phyloP scores from a whole-genome alignment of 345 rosid species.

The Abelmoschus esculentus region DNA sequence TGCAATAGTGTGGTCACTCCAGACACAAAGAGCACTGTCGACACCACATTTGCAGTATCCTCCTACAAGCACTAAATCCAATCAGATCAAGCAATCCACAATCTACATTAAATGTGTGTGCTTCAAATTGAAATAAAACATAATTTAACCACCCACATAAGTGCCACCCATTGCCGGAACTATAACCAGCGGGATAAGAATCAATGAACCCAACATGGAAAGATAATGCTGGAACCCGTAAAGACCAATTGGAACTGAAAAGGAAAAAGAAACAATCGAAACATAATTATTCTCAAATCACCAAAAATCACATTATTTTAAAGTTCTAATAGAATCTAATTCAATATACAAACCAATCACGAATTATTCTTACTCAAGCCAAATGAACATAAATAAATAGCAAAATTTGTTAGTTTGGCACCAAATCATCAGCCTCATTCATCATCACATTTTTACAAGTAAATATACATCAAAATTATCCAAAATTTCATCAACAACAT shows the following conservation, averaged over 20 bases:
- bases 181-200: constrained; percentile 84
- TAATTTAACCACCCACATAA: constrained; percentile 48
- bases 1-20: constrained; percentile 90
- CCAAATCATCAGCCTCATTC: neutral
- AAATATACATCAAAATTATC: neutral
- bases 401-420: neutral
- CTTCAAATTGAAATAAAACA: constrained; percentile 3
- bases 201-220: constrained; percentile 79
- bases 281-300: neutral
- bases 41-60: constrained; percentile 76
- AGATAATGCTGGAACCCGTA: constrained; percentile 94
- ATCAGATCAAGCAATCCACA: constrained; percentile 27
- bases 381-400: neutral
- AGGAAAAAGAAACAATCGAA: constrained; percentile 9
- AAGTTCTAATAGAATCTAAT: neutral
- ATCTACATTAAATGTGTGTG: neutral
- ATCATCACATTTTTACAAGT: neutral
- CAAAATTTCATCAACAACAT: neutral
- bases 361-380: neutral
- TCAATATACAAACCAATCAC: neutral
- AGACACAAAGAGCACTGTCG: constrained; percentile 80
- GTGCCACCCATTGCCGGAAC: constrained; percentile 99
- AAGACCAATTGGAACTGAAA: constrained; percentile 86
- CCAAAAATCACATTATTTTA: neutral
- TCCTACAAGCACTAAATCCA: constrained; percentile 58